Evolutionary conservation across 805 yeast genomes (phyloP).

Genomic region (Candida endomychidarum): DNA sequence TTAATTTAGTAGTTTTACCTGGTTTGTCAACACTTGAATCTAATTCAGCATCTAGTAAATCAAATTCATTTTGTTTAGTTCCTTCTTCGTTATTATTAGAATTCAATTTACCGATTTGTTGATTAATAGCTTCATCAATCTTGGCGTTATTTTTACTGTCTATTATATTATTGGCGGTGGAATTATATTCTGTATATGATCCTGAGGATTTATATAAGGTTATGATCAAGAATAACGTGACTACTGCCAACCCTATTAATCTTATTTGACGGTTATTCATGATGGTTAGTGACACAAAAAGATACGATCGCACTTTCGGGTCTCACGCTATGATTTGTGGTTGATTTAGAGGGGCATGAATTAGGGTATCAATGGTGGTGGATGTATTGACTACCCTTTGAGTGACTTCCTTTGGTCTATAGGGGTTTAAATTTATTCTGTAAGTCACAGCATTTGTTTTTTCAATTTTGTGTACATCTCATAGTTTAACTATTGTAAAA

Average conservation of each 20-base stretch:
- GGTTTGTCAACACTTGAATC: constrained; percentile 24
- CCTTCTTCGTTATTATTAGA: constrained; percentile 1
- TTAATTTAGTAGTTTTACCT: constrained; percentile 9
- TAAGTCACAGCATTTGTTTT: too few relatives aligned
- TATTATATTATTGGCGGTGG: constrained; percentile 24
- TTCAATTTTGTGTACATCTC: too few relatives aligned
- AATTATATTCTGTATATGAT: neutral
- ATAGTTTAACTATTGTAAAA: too few relatives aligned
- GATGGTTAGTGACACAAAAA: constrained; percentile 2
- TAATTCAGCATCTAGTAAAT: constrained; percentile 13
- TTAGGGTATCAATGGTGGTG: too few relatives aligned
- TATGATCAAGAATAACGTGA: constrained; percentile 11
- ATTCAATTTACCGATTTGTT: constrained; percentile 29
- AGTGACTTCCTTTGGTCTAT: too few relatives aligned
- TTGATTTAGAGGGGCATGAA: too few relatives aligned
- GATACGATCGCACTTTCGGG: neutral
- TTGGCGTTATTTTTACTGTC: constrained; percentile 36
- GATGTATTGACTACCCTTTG: too few relatives aligned
- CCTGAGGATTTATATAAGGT: constrained; percentile 10
- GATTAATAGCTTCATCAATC: constrained; percentile 40
- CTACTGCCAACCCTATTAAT: constrained; percentile 10
- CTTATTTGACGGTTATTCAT: constrained; percentile 13
- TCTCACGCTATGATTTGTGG: neutral
- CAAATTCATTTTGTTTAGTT: neutral
- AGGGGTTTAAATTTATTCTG: too few relatives aligned